phyloP scores from a whole-genome alignment of 1,284 basidiomycete genomes.

The Rhodotorula sp. region DNA sequence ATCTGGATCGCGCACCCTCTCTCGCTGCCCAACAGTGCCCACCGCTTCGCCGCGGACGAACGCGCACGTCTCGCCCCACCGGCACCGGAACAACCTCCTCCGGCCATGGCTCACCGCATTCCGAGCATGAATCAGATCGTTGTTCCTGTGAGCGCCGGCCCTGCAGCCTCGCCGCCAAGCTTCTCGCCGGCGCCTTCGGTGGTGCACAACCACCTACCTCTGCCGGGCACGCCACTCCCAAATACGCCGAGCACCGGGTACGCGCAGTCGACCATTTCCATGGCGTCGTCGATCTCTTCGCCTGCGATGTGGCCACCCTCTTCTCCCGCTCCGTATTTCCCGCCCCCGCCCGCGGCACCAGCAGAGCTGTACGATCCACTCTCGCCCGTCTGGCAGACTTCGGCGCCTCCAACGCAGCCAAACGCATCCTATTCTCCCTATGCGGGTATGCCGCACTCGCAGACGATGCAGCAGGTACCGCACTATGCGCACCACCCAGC shows the following conservation, averaged over 20 bases:
- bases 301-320: constrained; percentile 2
- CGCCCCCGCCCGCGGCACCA: constrained; percentile 5
- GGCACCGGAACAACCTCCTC: neutral
- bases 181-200: neutral
- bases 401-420: neutral
- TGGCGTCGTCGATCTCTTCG: constrained; percentile 1
- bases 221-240: constrained; percentile 1
- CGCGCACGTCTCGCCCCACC: neutral
- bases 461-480: too few relatives aligned
- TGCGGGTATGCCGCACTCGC: too few relatives aligned
- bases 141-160: neutral
- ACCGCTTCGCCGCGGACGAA: constrained; percentile 24
- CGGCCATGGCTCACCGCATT: too few relatives aligned
- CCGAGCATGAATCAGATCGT: neutral
- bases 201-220: neutral
- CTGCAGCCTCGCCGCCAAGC: neutral
- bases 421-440: neutral
- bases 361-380: constrained; percentile 10
- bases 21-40: constrained; percentile 42
- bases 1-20: constrained; percentile 43
- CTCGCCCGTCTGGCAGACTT: neutral
- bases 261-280: constrained; percentile 2
- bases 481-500: neutral
- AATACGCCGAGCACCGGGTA: neutral
- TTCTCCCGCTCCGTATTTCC: neutral